Conservation (phyloP, 805 yeast species). For the Crinitomyces ghanaensis region DNA sequence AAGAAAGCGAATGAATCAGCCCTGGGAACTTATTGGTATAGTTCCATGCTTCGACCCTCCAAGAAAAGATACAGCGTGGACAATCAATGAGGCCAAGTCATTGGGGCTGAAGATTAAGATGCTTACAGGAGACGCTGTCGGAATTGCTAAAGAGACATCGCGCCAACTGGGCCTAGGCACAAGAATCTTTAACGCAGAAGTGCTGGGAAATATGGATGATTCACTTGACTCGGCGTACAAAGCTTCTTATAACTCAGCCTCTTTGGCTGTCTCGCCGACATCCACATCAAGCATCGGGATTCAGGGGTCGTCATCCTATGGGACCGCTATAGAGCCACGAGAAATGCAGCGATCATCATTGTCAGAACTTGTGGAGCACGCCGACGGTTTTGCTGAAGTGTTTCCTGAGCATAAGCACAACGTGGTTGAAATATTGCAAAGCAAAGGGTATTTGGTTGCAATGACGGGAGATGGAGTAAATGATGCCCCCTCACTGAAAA, state of each 20-base stretch:
- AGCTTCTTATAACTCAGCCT: too few species aligned
- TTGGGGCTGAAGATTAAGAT: constrained; percentile 93
- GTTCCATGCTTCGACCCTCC: constrained; percentile 99
- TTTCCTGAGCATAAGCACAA: constrained; percentile 60
- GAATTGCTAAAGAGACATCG: constrained; percentile 97
- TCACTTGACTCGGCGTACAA: too few species aligned
- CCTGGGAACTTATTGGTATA: constrained; percentile 95
- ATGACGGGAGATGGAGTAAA: constrained; percentile 65
- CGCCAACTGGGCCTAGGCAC: constrained; percentile 96
- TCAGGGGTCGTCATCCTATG: too few species aligned
- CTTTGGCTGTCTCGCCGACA: too few species aligned
- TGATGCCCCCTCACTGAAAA: constrained; percentile 58
- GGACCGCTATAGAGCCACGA: too few species aligned
- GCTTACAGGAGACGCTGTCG: constrained; percentile 99
- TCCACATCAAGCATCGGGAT: too few species aligned
- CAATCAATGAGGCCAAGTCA: constrained; percentile 81
- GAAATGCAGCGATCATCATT: constrained; percentile 55
- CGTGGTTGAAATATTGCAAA: constrained; percentile 53
- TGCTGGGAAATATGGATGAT: too few species aligned
- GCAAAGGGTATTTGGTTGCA: constrained; percentile 55
- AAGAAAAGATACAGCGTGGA: constrained; percentile 94
- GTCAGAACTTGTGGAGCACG: constrained; percentile 66
- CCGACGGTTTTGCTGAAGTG: constrained; percentile 84
- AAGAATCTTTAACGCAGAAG: constrained; percentile 92
- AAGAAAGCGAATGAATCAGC: constrained; percentile 96